Conservation (phyloP, 768 basidiomycete genomes). For the Hypholoma fasciculare region DNA sequence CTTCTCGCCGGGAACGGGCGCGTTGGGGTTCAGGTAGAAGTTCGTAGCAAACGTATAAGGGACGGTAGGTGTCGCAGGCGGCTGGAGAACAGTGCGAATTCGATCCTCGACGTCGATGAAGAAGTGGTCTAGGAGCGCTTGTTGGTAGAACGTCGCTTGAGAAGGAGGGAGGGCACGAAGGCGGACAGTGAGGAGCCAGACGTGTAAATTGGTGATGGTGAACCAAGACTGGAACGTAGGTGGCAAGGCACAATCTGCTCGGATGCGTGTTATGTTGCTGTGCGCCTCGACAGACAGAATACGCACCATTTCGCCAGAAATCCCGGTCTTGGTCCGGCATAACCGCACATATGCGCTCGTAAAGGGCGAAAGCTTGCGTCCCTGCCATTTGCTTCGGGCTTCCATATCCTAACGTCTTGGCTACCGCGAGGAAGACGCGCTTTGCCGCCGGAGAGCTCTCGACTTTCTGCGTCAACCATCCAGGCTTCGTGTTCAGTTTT, state of each 20-base stretch:
- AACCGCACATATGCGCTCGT: constrained; percentile 54
- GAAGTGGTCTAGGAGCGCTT: constrained; percentile 90
- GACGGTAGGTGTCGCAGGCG: constrained; percentile 36
- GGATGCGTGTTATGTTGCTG: no score
- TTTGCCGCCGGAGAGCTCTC: constrained; percentile 48
- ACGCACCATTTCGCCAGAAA: constrained; percentile 69
- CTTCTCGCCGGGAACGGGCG: constrained; percentile 14
- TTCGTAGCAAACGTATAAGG: constrained; percentile 47
- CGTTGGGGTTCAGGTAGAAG: constrained; percentile 51
- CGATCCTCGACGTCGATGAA: constrained; percentile 93
- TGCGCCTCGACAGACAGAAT: not conserved
- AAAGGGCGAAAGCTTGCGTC: constrained; percentile 55
- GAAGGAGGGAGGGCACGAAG: constrained; percentile 77
- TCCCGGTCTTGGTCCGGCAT: constrained; percentile 56
- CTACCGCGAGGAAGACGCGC: constrained; percentile 46
- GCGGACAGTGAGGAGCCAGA: constrained; percentile 89
- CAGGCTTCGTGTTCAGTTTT: not conserved
- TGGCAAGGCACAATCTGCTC: constrained; percentile 79
- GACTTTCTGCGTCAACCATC: constrained; percentile 58
- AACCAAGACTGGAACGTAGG: constrained; percentile 98
- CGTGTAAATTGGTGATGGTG: constrained; percentile 87
- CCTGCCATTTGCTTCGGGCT: constrained; percentile 63
- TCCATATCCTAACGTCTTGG: constrained; percentile 57
- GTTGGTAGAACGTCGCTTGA: constrained; percentile 68
- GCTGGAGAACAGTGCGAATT: constrained; percentile 77